Evolutionary conservation across 2,329 filamentous ascomycete genomes (phyloP), one percentile per base, ranked within the genome.

Genomic region (Stemphylium vesicarium): DNA sequence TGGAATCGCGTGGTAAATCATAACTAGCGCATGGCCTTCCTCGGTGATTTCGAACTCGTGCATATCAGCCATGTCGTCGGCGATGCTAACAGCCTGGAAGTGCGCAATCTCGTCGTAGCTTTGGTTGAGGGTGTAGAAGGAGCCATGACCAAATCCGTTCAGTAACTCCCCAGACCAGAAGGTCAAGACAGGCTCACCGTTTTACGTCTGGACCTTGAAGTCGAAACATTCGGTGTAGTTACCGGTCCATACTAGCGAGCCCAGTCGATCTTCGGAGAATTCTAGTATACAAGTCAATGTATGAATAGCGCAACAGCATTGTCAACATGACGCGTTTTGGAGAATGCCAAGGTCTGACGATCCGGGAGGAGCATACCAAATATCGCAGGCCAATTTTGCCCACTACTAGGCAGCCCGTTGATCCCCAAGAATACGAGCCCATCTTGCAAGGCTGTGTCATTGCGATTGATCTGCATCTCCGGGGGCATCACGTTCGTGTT

Each of bases 31-130:
- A 1, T 79, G 81, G 18, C 74, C 74, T 11, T 78, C 63, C 5
- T 57, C 53, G 0, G 79, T 81, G 50, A 82, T 76, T 12, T 65
- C 70, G 35, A 80, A 80, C 50, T 81, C 79, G 52, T 81, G 77
- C 12, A 79, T 56, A 53, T 82, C 79, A 12, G 60, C 64, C 40
- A 52, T 45, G 13, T 59, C 36, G 2, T 58, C 45, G 12, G 50
- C 54, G n/a, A 54, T 63, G 13, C 48, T 37, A 32, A 50, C 53
- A 3, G 59, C 44, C 6, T 60, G 51, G 37, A 66, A 58, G 35
- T 58, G 60, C 6, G 53, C 53, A 18, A 61, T 60, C 36, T 63
- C 63, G 13, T 48, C 41, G 29, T 65, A 64, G 6, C 60, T 62
- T 31, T 61, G 53, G 29, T 70, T 59, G 29, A 63, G 54, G 4